Evolutionary conservation across 2,329 filamentous ascomycete species (phyloP), one percentile per base, ranked within the genome.

Genomic region (Arthrinium puccinioides): DNA sequence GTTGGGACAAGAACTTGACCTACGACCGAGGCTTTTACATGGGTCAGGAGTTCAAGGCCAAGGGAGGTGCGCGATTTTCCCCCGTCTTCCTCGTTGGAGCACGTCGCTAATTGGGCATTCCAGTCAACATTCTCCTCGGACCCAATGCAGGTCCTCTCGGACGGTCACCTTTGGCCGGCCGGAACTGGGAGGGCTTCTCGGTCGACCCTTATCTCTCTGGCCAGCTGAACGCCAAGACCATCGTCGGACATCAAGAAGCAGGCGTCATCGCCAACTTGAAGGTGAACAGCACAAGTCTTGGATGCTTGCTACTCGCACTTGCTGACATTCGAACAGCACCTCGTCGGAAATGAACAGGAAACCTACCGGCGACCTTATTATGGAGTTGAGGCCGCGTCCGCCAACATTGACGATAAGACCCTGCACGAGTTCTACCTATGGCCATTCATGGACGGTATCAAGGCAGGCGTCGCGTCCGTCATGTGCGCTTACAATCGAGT

Each of bases 211-310:
- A 82, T 33, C 66, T 87, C 21, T 80, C 83, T 2, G 87, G 85
- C 15, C 69, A 78, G 41, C 66, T 84, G 39, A 82, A 83, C 41
- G 74, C 74, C n/a, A 74, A 86, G 50, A 84, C 82, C 2, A 76
- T 90, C 48, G 69, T 74, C 44, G 86, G 84, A 21, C 84, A 87
- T 36, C 86, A 92, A 54, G 76, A 81, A 50, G 79, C 80, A 4
- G 86, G 86, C 49, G 79, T 90, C 25, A 83, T 94, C 55, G 84
- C 87, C 39, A 86, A 80, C 63, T 79, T 68, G 68, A 90, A 74
- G 57, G 66, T 66, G 23, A 14, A 20, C 4, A 10, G 27, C 10
- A 26, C 4, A 31, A 6, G 14, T 13, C 18, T 26, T 27, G 25
- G 25, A 13, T n/a, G 25, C 25, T 5, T 27, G 25, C 4, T n/a